phyloP scores from a whole-genome alignment of 1,284 basidiomycete species.

The Bjerkandera adusta region DNA sequence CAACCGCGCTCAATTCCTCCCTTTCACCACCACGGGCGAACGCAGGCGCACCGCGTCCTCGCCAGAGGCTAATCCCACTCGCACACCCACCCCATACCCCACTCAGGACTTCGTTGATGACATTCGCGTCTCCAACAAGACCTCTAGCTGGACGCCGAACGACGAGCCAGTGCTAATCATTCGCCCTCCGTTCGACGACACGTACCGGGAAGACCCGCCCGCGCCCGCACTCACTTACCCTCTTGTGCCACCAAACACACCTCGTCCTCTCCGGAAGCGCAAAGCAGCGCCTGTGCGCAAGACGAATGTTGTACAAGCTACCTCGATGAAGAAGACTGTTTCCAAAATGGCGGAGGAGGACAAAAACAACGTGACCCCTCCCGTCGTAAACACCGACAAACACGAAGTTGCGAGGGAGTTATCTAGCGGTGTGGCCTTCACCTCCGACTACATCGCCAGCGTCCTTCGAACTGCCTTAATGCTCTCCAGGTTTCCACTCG shows the following conservation, averaged over 20 bases:
- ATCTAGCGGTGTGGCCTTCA: conserved; percentile 25
- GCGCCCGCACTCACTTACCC: conserved; percentile 15
- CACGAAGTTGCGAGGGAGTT: conserved; percentile 19
- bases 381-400: conserved; percentile 15
- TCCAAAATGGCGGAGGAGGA: conserved; percentile 7
- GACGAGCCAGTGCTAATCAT: too few relatives aligned
- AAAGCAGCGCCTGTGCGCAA: conserved; percentile 7
- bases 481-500: conserved; percentile 54
- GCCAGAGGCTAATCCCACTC: too few relatives aligned
- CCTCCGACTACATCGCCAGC: conserved; percentile 41
- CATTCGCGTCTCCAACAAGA: too few relatives aligned
- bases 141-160: too few relatives aligned
- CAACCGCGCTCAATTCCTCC: too few relatives aligned
- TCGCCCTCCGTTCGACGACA: too few relatives aligned
- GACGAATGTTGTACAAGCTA: conserved; percentile 17
- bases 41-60: too few relatives aligned
- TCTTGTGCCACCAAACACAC: too few relatives aligned
- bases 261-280: conserved; percentile 8
- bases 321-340: conserved; percentile 9
- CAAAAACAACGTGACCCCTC: conserved; percentile 9
- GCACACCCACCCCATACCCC: too few relatives aligned
- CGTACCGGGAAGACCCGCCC: conserved; percentile 15
- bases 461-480: conserved; percentile 43
- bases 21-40: too few relatives aligned
- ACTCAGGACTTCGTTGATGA: too few relatives aligned